Evolutionary conservation across 305 asterid genomes (phyloP).

Genomic region (Caryopteris hybrid): DNA sequence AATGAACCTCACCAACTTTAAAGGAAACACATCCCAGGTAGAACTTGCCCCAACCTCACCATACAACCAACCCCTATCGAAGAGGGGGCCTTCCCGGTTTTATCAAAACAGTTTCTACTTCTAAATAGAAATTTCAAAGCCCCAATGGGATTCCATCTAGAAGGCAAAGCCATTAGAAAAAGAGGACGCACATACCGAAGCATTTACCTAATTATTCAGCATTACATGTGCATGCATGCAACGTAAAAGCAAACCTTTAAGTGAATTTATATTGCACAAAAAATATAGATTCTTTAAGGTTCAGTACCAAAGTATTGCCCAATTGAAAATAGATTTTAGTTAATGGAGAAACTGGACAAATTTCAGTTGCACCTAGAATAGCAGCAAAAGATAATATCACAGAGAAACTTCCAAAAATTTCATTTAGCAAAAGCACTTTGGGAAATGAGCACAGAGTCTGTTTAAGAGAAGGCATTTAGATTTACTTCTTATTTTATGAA

Average conservation of each 20-base stretch:
- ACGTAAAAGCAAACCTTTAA: not conserved
- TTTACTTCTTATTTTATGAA: not conserved
- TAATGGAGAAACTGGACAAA: not conserved
- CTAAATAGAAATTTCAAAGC: not conserved
- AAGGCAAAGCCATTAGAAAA: not conserved
- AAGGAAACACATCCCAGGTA: not conserved
- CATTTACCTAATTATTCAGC: not conserved
- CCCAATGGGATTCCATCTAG: not conserved
- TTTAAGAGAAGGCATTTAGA: not conserved
- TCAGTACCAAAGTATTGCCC: not conserved
- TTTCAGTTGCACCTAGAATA: not conserved
- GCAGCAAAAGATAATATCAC: not conserved
- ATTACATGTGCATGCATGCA: not conserved
- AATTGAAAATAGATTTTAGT: not conserved
- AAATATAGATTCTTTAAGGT: not conserved
- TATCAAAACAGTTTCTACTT: not conserved
- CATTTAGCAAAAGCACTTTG: not conserved
- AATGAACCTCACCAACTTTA: not conserved
- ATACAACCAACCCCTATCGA: too few relatives aligned
- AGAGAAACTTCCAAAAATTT: not conserved
- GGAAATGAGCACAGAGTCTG: not conserved
- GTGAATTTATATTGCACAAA: not conserved
- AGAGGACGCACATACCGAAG: not conserved
- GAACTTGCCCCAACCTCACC: too few relatives aligned
- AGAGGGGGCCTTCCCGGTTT: not conserved